Base-by-base conservation (phyloP, 805 yeast genomes). In the Barnettozyma sucrosica region DNA sequence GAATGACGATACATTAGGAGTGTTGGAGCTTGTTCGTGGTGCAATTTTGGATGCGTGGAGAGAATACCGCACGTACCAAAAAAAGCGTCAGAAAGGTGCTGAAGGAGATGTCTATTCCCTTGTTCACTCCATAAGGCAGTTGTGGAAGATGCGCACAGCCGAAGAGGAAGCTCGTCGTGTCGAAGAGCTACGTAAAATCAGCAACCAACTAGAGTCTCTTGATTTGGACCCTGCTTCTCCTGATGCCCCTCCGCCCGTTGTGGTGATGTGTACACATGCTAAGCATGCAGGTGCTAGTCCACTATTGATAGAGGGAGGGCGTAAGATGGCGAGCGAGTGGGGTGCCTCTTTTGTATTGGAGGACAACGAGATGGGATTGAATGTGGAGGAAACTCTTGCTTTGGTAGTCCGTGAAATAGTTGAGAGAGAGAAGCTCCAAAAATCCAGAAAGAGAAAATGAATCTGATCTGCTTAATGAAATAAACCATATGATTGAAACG, bases 21-120 rank as follows among this genome's bases (percentile, higher is more conserved):
- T 67, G 3, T 46, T 71, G 30, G 63, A 76, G 24, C 66, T 72
- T 1, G 76, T 84, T 49, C 73, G 80, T 53, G 71, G 70, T 5
- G 77, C 86, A 1, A 69, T 85, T 19, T 70, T 72, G 11, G 89
- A 84, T 51, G 92, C 90, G 1, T 85, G 93, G 93, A 71, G 67
- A 30, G 89, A 83, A 56, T 85, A 73, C 57, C 62, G 75, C 46
- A 69, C 71, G 9, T 85, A 78, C 58, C 74, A 75, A 51, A 67
- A 65, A 21, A 68, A 70, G 30, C 80, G 88, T 84, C 75, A 79
- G 43, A 67, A 69, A 37, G 88, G 89, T 3, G 71, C 77, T 56
- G 93, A 85, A 59, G 75, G 77, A 36, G 93, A 85, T 58, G 71
- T 81, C 0, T 81, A 79, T 55, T 79, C 85, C 0, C 55, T 85